Base-by-base conservation (phyloP, 1,284 basidiomycete genomes). In the Heterobasidion occidentale region DNA sequence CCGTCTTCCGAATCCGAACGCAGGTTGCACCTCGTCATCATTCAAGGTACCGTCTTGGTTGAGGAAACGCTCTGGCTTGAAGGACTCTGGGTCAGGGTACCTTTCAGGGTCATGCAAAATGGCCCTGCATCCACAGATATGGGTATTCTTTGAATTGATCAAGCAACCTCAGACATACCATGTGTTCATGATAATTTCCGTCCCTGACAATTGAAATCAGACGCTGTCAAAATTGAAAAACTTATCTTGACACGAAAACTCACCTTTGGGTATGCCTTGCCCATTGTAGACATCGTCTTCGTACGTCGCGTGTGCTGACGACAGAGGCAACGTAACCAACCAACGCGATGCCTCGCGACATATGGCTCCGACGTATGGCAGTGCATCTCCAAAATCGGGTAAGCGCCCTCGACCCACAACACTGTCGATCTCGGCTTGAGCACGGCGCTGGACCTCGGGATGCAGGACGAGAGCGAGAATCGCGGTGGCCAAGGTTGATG, bases 31-130 rank as follows among this genome's bases (percentile, higher is more conserved):
- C 2, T 5, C 14, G 8, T 64, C 62, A 2, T 61, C 57, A 34
- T 62, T 56, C 14, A 61, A 53, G 12, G 38, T 56, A 4, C 57
- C 57, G 17, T 60, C 52, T n/a, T 57, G 36, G 14, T 59, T 56
- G 7, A 71, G 59, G 38, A 64, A 69, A 0, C 68, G 63, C 27
- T 67, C 63, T 0, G 67, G 68, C 0, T 58, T 58, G 59, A 70
- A 70, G 14, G 50, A 46, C 11, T 62, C 58, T 2, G 68, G 67
- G n/a, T 68, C 56, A 11, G 61, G 56, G 53, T 68, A 70, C 20
- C 57, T 38, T 11, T 61, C 59, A 3, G 65, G 64, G 44, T 71
- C 62, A 27, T 67, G 65, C 17, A 64, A 50, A 11, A 70, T 63
- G 0, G 59, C 62, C 68, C 68, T 70, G 36, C n/a, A 27, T 27